Evolutionary conservation across 139 green algal species (phyloP).

Genomic region (Chlorella ohadii): DNA sequence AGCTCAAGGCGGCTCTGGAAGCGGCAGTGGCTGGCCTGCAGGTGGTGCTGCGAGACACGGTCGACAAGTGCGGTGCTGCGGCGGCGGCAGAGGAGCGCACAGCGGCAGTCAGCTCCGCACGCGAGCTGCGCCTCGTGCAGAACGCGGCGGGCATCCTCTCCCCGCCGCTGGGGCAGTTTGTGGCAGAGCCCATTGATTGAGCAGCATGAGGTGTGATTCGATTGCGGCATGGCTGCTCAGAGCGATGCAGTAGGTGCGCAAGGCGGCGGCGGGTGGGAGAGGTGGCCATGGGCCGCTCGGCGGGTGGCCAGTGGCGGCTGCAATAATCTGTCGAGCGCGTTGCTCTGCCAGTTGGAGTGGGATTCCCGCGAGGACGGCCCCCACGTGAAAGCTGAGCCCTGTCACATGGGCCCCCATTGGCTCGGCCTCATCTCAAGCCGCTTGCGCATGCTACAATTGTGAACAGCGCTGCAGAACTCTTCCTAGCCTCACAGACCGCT

Average conservation of each 20-base stretch:
- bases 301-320: too few relatives aligned
- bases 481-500: too few relatives aligned
- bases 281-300: too few relatives aligned
- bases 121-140: conserved; percentile 70
- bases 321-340: neutral
- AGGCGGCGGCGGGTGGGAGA: neutral
- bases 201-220: too few relatives aligned
- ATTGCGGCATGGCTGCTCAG: too few relatives aligned
- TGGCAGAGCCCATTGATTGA: conserved; percentile 31
- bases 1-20: conserved; percentile 73
- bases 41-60: conserved; percentile 62
- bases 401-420: too few relatives aligned
- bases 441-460: too few relatives aligned
- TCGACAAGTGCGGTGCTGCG: conserved; percentile 14
- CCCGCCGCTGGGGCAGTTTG: conserved; percentile 26
- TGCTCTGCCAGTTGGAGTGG: too few relatives aligned
- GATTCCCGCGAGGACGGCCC: neutral
- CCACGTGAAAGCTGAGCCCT: neutral
- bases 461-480: too few relatives aligned
- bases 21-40: conserved; percentile 75
- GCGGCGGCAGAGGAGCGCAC: conserved; percentile 25
- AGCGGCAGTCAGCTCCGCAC: conserved; percentile 33
- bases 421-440: too few relatives aligned
- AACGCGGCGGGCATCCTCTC: conserved; percentile 35
- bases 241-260: too few relatives aligned